These are phyloP conservation scores for Pseudogymnoascus sp. DNA, from an alignment of 2,329 filamentous ascomycete species.

Conservation along the genomic window DNA sequence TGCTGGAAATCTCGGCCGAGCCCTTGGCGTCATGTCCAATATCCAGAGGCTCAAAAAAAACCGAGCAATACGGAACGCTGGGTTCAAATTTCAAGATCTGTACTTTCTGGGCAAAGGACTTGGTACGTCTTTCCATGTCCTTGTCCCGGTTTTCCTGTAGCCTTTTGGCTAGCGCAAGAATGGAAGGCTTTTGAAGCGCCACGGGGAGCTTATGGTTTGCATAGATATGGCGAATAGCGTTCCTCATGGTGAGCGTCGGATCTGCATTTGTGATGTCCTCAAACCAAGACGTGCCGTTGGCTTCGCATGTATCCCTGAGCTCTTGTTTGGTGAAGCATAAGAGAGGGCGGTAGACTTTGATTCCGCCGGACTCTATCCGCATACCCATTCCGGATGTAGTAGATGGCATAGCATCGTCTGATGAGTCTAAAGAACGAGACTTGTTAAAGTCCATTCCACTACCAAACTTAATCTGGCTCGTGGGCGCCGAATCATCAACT, in stretches of 20 bases:
- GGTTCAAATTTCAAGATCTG: constrained; percentile 23
- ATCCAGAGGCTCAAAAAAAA: not conserved
- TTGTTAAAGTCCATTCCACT: too few relatives aligned
- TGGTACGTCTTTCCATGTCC: constrained; percentile 46
- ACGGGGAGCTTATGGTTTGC: constrained; percentile 53
- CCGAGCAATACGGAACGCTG: constrained; percentile 27
- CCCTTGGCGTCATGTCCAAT: not conserved
- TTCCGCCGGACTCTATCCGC: constrained; percentile 55
- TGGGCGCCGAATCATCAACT: constrained; percentile 33
- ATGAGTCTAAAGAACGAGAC: not conserved
- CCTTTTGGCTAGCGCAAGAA: constrained; percentile 54
- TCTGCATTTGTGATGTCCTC: constrained; percentile 81
- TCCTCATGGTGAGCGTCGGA: constrained; percentile 67
- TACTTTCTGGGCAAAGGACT: constrained; percentile 44
- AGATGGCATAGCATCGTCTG: constrained; percentile 1
- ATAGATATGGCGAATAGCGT: constrained; percentile 67
- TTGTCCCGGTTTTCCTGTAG: constrained; percentile 38
- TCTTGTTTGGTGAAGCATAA: constrained; percentile 64
- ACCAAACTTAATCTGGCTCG: not conserved
- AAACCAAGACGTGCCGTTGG: constrained; percentile 64
- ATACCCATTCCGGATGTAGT: too few relatives aligned
- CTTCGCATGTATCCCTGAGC: constrained; percentile 67
- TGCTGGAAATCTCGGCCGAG: constrained; percentile 15
- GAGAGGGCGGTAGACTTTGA: constrained; percentile 62
- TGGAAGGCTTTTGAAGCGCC: constrained; percentile 58